Base-by-base conservation (phyloP, 2,329 filamentous ascomycete species). In the Chaetoscypha palmicola region DNA sequence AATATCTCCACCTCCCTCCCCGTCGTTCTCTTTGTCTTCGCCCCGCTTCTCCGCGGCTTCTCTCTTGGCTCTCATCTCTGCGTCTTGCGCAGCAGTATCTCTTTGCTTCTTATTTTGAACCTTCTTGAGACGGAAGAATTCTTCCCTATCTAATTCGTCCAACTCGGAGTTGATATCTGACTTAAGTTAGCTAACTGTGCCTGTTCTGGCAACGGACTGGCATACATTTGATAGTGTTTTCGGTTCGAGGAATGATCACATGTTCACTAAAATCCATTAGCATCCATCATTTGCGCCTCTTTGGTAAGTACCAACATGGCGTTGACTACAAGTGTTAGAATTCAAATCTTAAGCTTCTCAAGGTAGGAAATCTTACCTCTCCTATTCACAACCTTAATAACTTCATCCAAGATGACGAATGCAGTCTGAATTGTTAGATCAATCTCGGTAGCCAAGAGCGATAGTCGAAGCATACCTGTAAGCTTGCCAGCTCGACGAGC, bases 351-450 rank as follows among this genome's bases (percentile, higher is more conserved):
- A 8, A 24, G 8, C 14, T 20, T 17, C 20, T 21, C n/a, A 10
- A 20, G 20, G 22, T 12, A 2, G 31, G 33, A n/a, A 31, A 16
- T 9, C 72, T 63, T 66, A 86, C 83, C 84, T 86, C 92, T 83
- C 61, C 92, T 80, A 66, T 98, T 98, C 43, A 98, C 92, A 20
- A 97, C 89, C 71, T 98, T 98, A 70, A 98, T 98, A 45, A 98
- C 92, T 67, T 98, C 92, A 64, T 98, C 92, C 48, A 98, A 68
- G 53, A 97, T 97, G 37, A 98, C 88, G 64, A 98, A 98, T 4
- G 92, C 92, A 52, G 92, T 98, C 78, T 83, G 57, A 21, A 16
- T 28, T 24, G 31, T 51, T n/a, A n/a, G n/a, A n/a, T n/a, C n/a
- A n/a, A n/a, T n/a, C n/a, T n/a, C n/a, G n/a, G n/a, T 39, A 56